A percentile compares a stretch with the other conserved stretches of the same genome.
Conservation (phyloP, 352 stramenopile species). For the Globisporangium paroecandrum region DNA sequence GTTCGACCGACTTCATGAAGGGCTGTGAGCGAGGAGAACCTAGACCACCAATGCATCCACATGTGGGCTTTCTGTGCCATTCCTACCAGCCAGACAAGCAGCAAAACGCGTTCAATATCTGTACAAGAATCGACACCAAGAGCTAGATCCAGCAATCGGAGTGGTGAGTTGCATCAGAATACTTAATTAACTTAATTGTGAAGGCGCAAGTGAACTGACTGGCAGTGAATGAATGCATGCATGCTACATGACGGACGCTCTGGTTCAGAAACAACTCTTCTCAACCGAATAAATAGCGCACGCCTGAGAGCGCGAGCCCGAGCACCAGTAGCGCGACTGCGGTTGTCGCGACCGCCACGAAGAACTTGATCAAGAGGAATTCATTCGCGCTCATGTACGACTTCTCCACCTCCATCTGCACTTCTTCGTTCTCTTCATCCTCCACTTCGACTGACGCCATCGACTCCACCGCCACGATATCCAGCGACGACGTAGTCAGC, state of each 20-base stretch:
- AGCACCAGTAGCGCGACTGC: not conserved
- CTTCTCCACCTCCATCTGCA: not conserved
- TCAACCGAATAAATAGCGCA: slow-evolving; percentile 5
- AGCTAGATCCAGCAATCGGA: not conserved
- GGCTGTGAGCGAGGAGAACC: not conserved
- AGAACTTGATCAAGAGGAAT: slow-evolving; percentile 1
- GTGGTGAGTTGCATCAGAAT: not conserved
- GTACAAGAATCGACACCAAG: not conserved
- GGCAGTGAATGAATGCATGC: not conserved
- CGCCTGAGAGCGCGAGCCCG: not conserved
- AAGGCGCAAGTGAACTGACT: not conserved
- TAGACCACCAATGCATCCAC: not conserved
- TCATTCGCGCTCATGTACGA: not conserved
- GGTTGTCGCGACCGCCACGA: not conserved
- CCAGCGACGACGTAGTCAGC: not conserved
- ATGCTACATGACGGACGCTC: not conserved
- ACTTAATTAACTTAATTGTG: not conserved
- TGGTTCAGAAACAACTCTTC: not conserved
- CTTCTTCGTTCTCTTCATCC: not conserved
- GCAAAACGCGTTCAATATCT: not conserved
- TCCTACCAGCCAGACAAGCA: not conserved
- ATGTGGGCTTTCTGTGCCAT: not conserved
- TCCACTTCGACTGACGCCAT: not conserved
- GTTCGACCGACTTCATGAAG: not conserved
- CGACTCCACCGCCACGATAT: not conserved